Evolutionary conservation across 768 basidiomycete species (phyloP).

Genomic region (Trametes coccinea): DNA sequence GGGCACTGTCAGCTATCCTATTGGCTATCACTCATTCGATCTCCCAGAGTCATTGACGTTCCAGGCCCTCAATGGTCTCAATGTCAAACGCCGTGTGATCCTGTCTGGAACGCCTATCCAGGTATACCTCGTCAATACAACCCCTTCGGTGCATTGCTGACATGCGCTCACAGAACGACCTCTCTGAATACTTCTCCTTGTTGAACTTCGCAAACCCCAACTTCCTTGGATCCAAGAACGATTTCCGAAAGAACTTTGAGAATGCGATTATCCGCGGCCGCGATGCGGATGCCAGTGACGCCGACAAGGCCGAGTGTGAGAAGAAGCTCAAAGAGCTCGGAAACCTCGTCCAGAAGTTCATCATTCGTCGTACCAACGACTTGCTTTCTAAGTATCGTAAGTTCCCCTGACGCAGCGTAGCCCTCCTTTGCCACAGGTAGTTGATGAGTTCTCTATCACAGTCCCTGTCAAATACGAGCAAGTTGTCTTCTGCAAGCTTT

Average conservation of each 20-base stretch:
- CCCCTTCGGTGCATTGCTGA: background rate
- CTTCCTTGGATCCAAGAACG: conserved; percentile 82
- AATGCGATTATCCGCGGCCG: conserved; percentile 87
- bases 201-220: conserved; percentile 93
- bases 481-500: conserved; percentile 89
- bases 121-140: conserved; percentile 38
- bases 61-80: conserved; percentile 75
- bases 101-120: conserved; percentile 94
- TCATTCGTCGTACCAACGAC: conserved; percentile 93
- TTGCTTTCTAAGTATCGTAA: conserved; percentile 90
- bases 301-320: conserved; percentile 78
- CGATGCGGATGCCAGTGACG: conserved; percentile 82
- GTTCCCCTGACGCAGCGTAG: conserved; percentile 33
- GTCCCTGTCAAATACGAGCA: conserved; percentile 99
- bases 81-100: conserved; percentile 90
- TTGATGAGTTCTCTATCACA: conserved; percentile 34
- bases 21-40: background rate
- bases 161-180: conserved; percentile 66
- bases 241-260: conserved; percentile 96
- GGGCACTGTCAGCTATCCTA: conserved; percentile 21
- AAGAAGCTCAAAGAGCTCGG: conserved; percentile 91
- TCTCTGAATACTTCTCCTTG: conserved; percentile 92
- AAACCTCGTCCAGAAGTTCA: conserved; percentile 85
- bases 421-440: too few relatives aligned
- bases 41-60: conserved; percentile 80